A percentile compares a stretch with the other conserved stretches of the same genome.
These are phyloP conservation scores for Moelleriella libera DNA, from an alignment of 2,329 filamentous ascomycete genomes.

Conservation along the genomic window DNA sequence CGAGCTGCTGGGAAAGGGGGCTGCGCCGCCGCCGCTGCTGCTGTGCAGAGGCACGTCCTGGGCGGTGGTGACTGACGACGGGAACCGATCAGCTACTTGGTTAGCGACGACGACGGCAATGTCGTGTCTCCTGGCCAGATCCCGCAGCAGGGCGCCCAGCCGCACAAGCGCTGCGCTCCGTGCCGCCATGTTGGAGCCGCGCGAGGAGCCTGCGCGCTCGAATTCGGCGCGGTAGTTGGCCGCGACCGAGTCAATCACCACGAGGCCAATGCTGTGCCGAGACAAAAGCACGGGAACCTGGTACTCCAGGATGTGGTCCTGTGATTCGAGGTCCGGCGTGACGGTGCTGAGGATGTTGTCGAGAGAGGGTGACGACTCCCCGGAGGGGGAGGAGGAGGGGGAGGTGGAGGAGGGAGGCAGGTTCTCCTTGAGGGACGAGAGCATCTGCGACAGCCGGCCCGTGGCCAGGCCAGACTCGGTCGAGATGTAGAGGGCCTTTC, in stretches of 20 bases:
- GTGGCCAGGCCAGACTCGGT: slow-evolving; percentile 83
- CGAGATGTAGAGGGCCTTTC: slow-evolving; percentile 80
- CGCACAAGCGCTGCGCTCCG: slow-evolving; percentile 65
- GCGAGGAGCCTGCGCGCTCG: slow-evolving; percentile 36
- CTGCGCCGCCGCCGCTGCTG: slow-evolving; percentile 3
- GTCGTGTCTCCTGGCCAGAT: slow-evolving; percentile 58
- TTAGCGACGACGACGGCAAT: slow-evolving; percentile 87
- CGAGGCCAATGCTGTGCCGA: slow-evolving; percentile 62
- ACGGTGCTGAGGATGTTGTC: slow-evolving; percentile 67
- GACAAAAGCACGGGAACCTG: slow-evolving; percentile 78
- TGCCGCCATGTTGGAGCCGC: slow-evolving; percentile 51
- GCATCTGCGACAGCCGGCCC: slow-evolving; percentile 62
- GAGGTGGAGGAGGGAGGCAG: slow-evolving; percentile 33
- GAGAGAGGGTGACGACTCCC: slow-evolving; percentile 39
- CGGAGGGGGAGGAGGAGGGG: too few relatives aligned
- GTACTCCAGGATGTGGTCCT: slow-evolving; percentile 88
- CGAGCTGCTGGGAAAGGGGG: slow-evolving; percentile 22
- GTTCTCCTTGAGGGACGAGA: slow-evolving; percentile 45
- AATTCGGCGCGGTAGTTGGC: slow-evolving; percentile 94
- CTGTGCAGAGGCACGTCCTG: background rate
- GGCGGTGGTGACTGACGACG: slow-evolving; percentile 7
- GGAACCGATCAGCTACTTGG: slow-evolving; percentile 84
- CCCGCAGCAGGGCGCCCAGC: slow-evolving; percentile 60
- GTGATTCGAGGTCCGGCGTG: slow-evolving; percentile 80
- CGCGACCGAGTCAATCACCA: slow-evolving; percentile 83